These are phyloP conservation scores for Pelargonium citronellum DNA, from an alignment of 441 rosid species.

Conservation along the genomic window DNA sequence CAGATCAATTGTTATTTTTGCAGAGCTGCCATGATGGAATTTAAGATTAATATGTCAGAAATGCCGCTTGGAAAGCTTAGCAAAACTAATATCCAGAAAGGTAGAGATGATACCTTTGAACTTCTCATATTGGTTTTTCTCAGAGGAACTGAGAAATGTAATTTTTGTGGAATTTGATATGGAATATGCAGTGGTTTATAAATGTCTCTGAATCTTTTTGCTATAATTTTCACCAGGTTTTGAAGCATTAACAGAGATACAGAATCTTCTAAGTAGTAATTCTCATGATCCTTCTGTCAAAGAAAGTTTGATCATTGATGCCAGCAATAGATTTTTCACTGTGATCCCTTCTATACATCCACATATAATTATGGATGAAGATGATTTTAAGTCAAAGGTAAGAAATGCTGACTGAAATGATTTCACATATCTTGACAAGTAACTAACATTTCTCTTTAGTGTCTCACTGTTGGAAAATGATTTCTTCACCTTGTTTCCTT, in stretches of 20 bases:
- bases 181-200: slow-evolving; percentile 11
- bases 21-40: slow-evolving; percentile 99
- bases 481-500: not conserved
- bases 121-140: slow-evolving; percentile 16
- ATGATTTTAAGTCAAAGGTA: slow-evolving; percentile 92
- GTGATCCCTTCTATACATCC: slow-evolving; percentile 88
- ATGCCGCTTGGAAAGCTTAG: slow-evolving; percentile 98
- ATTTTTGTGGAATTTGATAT: too few species aligned
- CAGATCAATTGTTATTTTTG: slow-evolving; percentile 25
- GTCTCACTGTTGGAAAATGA: slow-evolving; percentile 8
- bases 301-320: slow-evolving; percentile 82
- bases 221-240: slow-evolving; percentile 51
- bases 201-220: slow-evolving; percentile 2
- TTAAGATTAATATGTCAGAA: slow-evolving; percentile 89
- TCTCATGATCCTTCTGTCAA: slow-evolving; percentile 43
- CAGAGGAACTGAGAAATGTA: not conserved
- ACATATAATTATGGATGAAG: slow-evolving; percentile 76
- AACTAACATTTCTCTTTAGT: not conserved
- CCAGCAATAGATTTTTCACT: slow-evolving; percentile 90
- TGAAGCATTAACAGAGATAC: slow-evolving; percentile 91
- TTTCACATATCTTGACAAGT: slow-evolving; percentile 14
- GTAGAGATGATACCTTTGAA: slow-evolving; percentile 29
- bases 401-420: slow-evolving; percentile 2
- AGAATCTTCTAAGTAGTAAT: slow-evolving; percentile 52
- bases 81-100: slow-evolving; percentile 77